Conservation (phyloP, 2,329 filamentous ascomycete species). For the Verticillium longisporum region DNA sequence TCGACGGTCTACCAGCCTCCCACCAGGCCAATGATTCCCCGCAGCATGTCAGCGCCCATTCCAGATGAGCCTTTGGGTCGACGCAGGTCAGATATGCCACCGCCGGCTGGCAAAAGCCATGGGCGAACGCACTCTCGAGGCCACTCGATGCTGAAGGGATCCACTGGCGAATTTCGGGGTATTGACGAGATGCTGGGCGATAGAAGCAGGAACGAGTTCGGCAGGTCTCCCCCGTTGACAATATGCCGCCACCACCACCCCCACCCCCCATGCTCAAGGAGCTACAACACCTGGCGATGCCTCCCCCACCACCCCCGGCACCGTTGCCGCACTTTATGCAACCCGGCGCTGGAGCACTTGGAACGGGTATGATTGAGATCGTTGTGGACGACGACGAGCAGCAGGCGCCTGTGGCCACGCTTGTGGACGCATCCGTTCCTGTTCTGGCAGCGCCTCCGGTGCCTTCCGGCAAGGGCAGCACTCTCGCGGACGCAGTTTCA, state of each 20-base stretch:
- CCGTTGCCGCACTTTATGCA: slow-evolving; percentile 41
- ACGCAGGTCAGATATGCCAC: slow-evolving; percentile 17
- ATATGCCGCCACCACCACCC: slow-evolving; percentile 44
- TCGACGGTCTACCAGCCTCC: slow-evolving; percentile 56
- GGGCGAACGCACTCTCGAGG: slow-evolving; percentile 14
- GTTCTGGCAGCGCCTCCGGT: slow-evolving; percentile 38
- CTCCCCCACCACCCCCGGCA: slow-evolving; percentile 55
- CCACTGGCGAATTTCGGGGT: slow-evolving; percentile 30
- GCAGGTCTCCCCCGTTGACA: slow-evolving; percentile 42
- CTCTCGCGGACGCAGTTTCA: slow-evolving; percentile 49
- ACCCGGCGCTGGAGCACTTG: slow-evolving; percentile 34
- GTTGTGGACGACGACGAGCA: slow-evolving; percentile 56
- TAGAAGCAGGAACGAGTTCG: slow-evolving; percentile 13
- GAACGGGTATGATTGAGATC: slow-evolving; percentile 56
- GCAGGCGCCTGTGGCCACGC: slow-evolving; percentile 22
- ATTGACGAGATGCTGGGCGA: slow-evolving; percentile 39
- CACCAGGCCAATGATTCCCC: slow-evolving; percentile 38
- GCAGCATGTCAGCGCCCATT: slow-evolving; percentile 56
- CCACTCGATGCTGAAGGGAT: slow-evolving; percentile 27
- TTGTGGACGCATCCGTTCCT: slow-evolving; percentile 35
- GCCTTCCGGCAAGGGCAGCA: slow-evolving; percentile 34
- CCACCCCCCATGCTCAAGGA: slow-evolving; percentile 51
- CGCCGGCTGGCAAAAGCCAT: slow-evolving; percentile 12
- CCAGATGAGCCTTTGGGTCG: slow-evolving; percentile 33
- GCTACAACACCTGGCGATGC: slow-evolving; percentile 53